Conservation (phyloP, 352 stramenopile species). For the Phytophthora tubulina region DNA sequence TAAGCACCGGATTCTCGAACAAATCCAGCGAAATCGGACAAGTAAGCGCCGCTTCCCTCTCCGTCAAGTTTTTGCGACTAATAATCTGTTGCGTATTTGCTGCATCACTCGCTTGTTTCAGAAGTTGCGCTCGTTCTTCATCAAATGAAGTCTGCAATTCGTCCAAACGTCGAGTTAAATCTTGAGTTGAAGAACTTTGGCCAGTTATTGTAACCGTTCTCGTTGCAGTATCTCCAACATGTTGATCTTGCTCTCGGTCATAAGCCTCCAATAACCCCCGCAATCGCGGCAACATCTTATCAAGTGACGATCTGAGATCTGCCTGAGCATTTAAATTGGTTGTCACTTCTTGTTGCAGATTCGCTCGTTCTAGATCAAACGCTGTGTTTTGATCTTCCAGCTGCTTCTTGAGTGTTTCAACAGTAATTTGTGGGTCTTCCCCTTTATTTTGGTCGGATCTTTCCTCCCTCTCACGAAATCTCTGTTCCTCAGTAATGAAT, state of each 20-base stretch:
- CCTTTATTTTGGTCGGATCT: constrained; percentile 1
- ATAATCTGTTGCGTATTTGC: constrained; percentile 14
- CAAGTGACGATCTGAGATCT: constrained; percentile 19
- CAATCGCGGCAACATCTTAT: constrained; percentile 23
- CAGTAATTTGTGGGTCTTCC: constrained; percentile 3
- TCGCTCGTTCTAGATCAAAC: constrained; percentile 24
- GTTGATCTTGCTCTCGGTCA: constrained; percentile 22
- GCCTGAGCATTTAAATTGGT: constrained; percentile 7
- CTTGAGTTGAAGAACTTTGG: constrained; percentile 5
- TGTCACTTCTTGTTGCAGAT: constrained; percentile 13
- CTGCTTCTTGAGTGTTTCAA: constrained; percentile 25
- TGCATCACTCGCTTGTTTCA: constrained; percentile 27
- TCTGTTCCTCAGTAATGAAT: constrained; percentile 19
- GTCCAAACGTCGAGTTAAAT: constrained; percentile 10
- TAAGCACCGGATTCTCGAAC: constrained; percentile 35
- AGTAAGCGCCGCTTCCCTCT: constrained; percentile 26
- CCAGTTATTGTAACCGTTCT: constrained; percentile 4
- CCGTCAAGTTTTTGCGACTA: constrained; percentile 8
- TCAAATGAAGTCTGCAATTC: constrained; percentile 22
- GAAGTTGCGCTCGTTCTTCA: constrained; percentile 24
- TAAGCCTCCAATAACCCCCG: constrained; percentile 19
- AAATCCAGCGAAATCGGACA: constrained; percentile 42
- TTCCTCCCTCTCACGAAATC: constrained; percentile 3
- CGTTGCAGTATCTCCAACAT: not conserved
- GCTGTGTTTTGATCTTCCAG: constrained; percentile 12